These are phyloP conservation scores for Camellia granthamiana DNA, from an alignment of 148 eudicot genomes.

Conservation along the genomic window DNA sequence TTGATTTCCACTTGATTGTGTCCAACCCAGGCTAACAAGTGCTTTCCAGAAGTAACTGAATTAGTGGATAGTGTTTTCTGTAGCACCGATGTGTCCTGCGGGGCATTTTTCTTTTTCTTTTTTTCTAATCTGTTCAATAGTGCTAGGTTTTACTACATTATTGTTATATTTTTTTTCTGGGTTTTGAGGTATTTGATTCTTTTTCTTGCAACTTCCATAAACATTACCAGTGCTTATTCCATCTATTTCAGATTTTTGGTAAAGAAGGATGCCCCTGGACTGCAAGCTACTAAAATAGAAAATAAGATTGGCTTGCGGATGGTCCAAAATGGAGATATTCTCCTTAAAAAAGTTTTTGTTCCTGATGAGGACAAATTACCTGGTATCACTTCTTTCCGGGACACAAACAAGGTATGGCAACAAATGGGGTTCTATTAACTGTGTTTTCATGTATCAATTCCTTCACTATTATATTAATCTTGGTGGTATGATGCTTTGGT, in stretches of 20 bases:
- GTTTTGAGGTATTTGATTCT: too few species aligned
- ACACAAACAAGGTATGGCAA: conserved; percentile 69
- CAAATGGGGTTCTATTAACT: not conserved
- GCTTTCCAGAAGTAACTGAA: too few species aligned
- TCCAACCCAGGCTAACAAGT: too few species aligned
- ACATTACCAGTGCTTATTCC: not conserved
- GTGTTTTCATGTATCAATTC: not conserved
- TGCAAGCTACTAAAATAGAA: conserved; percentile 76
- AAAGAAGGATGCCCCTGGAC: conserved; percentile 76
- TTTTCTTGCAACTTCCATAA: not conserved
- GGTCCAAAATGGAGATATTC: conserved; percentile 92
- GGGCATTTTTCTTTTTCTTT: too few species aligned
- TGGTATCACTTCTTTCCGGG: conserved; percentile 86
- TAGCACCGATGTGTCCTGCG: too few species aligned
- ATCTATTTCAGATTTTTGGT: conserved; percentile 58
- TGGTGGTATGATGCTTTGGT: not conserved
- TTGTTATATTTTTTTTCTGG: too few species aligned
- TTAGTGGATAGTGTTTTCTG: too few species aligned
- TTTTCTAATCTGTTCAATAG: too few species aligned
- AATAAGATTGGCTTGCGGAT: conserved; percentile 89
- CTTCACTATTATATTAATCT: not conserved
- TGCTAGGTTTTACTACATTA: too few species aligned
- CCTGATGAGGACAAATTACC: conserved; percentile 28
- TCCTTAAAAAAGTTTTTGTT: conserved; percentile 73
- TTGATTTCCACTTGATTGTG: too few species aligned